phyloP scores from a whole-genome alignment of 768 basidiomycete genomes.

The Termitomyces eurrhizus region DNA sequence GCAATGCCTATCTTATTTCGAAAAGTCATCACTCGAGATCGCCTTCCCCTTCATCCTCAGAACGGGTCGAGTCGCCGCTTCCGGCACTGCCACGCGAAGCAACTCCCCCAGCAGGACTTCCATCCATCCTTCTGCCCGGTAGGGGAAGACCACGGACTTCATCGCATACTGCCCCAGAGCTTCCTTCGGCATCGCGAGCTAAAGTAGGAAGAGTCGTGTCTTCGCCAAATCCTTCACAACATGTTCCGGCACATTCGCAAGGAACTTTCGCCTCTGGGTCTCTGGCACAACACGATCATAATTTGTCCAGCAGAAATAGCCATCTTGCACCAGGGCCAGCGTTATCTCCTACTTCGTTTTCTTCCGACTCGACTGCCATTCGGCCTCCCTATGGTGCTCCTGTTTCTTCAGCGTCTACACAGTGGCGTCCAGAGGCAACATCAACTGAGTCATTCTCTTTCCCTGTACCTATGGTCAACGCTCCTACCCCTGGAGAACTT shows the following conservation, averaged over 20 bases:
- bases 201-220: slow-evolving; percentile 14
- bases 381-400: not conserved
- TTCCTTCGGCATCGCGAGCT: slow-evolving; percentile 44
- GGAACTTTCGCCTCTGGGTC: not conserved
- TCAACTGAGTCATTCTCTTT: slow-evolving; percentile 20
- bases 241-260: slow-evolving; percentile 7
- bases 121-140: slow-evolving; percentile 17
- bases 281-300: not conserved
- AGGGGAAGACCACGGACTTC: slow-evolving; percentile 15
- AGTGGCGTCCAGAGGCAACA: not conserved
- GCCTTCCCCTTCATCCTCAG: slow-evolving; percentile 19
- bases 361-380: not conserved
- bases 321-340: not conserved
- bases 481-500: not conserved
- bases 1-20: slow-evolving; percentile 3
- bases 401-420: not conserved
- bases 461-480: slow-evolving; percentile 24
- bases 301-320: not conserved
- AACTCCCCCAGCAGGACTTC: slow-evolving; percentile 16
- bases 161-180: slow-evolving; percentile 13
- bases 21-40: slow-evolving; percentile 10
- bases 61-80: slow-evolving; percentile 27
- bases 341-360: not conserved
- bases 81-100: slow-evolving; percentile 35
- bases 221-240: not conserved